Evolutionary conservation across 1,284 basidiomycete species (phyloP).

Genomic region (Hemileia vastatrix): DNA sequence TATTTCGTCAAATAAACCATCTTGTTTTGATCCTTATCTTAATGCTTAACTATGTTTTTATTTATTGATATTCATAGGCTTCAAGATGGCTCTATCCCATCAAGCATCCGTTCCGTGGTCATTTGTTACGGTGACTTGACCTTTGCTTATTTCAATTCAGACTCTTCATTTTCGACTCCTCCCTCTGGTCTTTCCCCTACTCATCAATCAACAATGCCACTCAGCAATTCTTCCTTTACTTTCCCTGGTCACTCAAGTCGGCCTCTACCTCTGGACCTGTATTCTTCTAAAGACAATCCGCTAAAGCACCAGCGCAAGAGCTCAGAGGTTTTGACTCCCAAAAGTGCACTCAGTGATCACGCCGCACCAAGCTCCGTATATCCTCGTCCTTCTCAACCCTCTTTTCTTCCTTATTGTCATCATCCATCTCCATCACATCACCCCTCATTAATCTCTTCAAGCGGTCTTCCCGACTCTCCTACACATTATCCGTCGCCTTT

Average conservation of each 20-base stretch:
- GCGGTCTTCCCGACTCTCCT: slow-evolving; percentile 8
- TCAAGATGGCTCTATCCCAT: slow-evolving; percentile 4
- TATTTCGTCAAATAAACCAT: no score
- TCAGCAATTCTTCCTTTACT: background rate
- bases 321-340: slow-evolving; percentile 9
- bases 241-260: background rate
- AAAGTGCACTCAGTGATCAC: slow-evolving; percentile 11
- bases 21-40: background rate
- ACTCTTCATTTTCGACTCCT: background rate
- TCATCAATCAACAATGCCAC: background rate
- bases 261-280: slow-evolving; percentile 6
- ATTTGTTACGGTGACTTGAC: slow-evolving; percentile 16
- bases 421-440: slow-evolving; percentile 2
- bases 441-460: slow-evolving; percentile 2
- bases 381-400: background rate
- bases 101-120: slow-evolving; percentile 6
- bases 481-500: slow-evolving; percentile 1
- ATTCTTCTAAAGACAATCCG: slow-evolving; percentile 1
- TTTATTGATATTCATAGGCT: no score
- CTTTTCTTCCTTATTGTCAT: background rate
- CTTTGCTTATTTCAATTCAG: slow-evolving; percentile 12
- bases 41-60: background rate
- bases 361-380: background rate
- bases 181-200: background rate
- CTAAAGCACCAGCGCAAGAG: slow-evolving; percentile 2